Conservation (phyloP, 257 asterid species). For the Echites panduratus region DNA sequence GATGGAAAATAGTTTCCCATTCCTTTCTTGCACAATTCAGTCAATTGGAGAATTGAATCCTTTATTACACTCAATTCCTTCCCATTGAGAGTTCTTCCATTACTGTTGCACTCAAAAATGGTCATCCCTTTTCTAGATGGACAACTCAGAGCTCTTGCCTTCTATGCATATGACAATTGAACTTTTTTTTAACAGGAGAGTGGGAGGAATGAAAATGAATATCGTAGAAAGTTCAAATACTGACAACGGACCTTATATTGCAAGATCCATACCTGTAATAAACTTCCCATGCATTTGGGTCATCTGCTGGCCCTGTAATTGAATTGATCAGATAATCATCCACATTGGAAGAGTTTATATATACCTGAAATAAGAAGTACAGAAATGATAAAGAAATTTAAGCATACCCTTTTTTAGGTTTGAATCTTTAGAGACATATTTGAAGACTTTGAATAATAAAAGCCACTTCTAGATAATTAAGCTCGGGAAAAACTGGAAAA, state of each 20-base stretch:
- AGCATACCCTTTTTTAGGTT: background rate
- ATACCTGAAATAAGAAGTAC: slow-evolving; percentile 46
- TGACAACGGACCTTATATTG: background rate
- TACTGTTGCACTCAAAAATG: slow-evolving; percentile 66
- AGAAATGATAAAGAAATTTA: slow-evolving; percentile 2
- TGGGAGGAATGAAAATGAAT: background rate
- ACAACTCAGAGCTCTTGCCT: background rate
- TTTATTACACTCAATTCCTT: slow-evolving; percentile 68
- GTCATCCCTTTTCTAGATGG: slow-evolving; percentile 52
- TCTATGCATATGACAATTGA: background rate
- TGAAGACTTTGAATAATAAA: background rate
- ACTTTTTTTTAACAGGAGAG: background rate
- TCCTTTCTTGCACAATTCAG: slow-evolving; percentile 35
- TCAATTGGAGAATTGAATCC: slow-evolving; percentile 64
- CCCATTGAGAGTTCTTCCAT: slow-evolving; percentile 72
- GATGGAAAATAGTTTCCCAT: background rate
- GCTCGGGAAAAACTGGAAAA: background rate
- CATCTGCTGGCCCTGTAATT: slow-evolving; percentile 73
- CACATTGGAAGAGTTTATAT: slow-evolving; percentile 68
- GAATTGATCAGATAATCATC: slow-evolving; percentile 80
- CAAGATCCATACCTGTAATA: slow-evolving; percentile 58
- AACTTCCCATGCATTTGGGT: slow-evolving; percentile 92
- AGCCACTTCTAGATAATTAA: background rate
- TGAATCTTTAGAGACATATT: background rate
- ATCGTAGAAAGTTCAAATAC: background rate